Evolutionary conservation across 2,329 filamentous ascomycete genomes (phyloP), one percentile per base, ranked within the genome.

Genomic region (Ophiognomonia clavigignenti-juglandacearum): DNA sequence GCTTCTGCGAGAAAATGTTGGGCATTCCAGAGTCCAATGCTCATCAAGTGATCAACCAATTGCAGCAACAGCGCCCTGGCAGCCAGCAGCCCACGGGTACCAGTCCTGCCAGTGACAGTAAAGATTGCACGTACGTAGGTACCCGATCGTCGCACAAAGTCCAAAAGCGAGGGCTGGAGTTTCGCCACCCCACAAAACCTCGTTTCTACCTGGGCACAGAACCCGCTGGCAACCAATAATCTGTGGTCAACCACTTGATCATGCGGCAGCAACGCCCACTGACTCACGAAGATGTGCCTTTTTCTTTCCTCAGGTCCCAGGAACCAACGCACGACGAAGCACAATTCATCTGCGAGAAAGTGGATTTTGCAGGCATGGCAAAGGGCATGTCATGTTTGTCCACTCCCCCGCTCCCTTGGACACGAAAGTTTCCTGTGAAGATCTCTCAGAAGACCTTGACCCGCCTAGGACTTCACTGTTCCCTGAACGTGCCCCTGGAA

Each of bases 341-440:
- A 4, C 40, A 38, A 29, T 29, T 36, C 34, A 10, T 22, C 43
- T 45, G 43, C 43, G 39, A 32, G 41, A 48, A 38, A 40, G 43
- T 32, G 45, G 27, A 26, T 42, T 34, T 26, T 35, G 27, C 18
- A 27, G 31, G 40, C 43, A 29, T 36, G 38, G 27, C 35, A 31
- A 26, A 10, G 4, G 23, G 10, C 16, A 27, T 14, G 27, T 47
- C 38, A 20, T 10, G 36, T 14, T 14, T 11, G 16, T 22, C 19
- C 36, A 22, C 36, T n/a, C n/a, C n/a, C n/a, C n/a, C n/a, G n/a
- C n/a, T n/a, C n/a, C n/a, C n/a, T n/a, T n/a, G n/a, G n/a, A n/a
- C n/a, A n/a, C n/a, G n/a, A n/a, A n/a, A n/a, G n/a, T n/a, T n/a
- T n/a, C n/a, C n/a, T n/a, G n/a, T n/a, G n/a, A 14, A 24, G n/a